Conservation (phyloP, 2,329 filamentous ascomycete species). For the Cladosporium sp. region DNA sequence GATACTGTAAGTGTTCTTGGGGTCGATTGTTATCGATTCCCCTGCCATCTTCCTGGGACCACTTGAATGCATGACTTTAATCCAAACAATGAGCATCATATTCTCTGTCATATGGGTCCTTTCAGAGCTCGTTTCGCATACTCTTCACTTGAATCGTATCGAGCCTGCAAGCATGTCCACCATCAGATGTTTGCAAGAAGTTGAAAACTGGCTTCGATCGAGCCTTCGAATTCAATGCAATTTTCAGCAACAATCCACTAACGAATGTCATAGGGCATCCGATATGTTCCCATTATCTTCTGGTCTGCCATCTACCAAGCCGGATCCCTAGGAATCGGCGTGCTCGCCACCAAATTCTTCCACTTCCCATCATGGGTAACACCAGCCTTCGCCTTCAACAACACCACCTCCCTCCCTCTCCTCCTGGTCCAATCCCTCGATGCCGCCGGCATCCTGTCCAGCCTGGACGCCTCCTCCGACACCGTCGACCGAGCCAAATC, state of each 20-base stretch:
- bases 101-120: too few relatives aligned
- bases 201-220: too few relatives aligned
- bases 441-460: conserved; percentile 53
- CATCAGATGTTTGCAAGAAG: too few relatives aligned
- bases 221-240: too few relatives aligned
- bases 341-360: conserved; percentile 41
- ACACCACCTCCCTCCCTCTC: conserved; percentile 52
- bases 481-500: conserved; percentile 58
- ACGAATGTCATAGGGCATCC: too few relatives aligned
- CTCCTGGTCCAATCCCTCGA: conserved; percentile 50
- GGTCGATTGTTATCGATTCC: not conserved
- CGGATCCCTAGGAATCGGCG: conserved; percentile 46
- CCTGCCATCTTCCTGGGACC: too few relatives aligned
- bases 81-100: too few relatives aligned
- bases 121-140: too few relatives aligned
- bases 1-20: conserved; percentile 41
- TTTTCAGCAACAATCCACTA: too few relatives aligned
- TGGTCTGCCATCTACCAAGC: conserved; percentile 51
- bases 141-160: too few relatives aligned
- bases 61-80: too few relatives aligned
- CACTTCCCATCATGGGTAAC: conserved; percentile 51
- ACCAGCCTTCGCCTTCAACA: conserved; percentile 54
- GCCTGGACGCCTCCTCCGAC: conserved; percentile 39
- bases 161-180: too few relatives aligned
- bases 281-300: conserved; percentile 33